Evolutionary conservation across 768 basidiomycete species (phyloP), one percentile per base, ranked within the genome.

Genomic region (Boletus reticuloceps): DNA sequence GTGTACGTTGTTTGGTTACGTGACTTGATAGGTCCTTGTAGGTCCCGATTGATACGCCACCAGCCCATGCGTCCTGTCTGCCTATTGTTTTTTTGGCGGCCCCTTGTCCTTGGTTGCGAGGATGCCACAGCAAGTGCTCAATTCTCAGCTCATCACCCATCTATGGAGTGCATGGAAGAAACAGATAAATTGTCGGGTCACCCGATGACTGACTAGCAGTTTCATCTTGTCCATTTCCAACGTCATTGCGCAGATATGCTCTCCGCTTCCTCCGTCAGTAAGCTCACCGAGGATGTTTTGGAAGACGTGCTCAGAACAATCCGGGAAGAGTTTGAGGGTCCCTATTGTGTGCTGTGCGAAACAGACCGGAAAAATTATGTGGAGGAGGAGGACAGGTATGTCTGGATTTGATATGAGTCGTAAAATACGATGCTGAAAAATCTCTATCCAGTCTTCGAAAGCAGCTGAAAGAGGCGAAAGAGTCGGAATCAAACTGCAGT

Each of bases 51-150:
- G 38, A 39, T 39, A n/a, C 27, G 45, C 53, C 38, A 53, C 45
- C 20, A 6, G 42, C 50, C 20, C 36, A n/a, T n/a, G 9, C 4
- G 34, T 20, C 38, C 5, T 51, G 25, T 11, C 43, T 53, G 48
- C n/a, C 13, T 61, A 46, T 65, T 62, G 54, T 64, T 51, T 54
- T 54, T 31, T 42, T 6, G 16, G 25, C 19, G 7, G 41, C 10
- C 16, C 9, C 56, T 64, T 65, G 39, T 65, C 31, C 41, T 56
- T 40, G 25, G 60, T 64, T 34, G 54, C 45, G 45, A 62, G 52
- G 59, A 41, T 41, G 37, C 22, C 47, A 59, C 54, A 42, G 55
- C 50, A 53, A 45, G 43, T 49, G 16, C 34, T 40, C 20, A 20
- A 20, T 20, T 20, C 20, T 20, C 20, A 20, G 20, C 20, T 20